Base-by-base conservation (phyloP, 2,329 filamentous ascomycete species). In the Colletotrichum nymphaeae region DNA sequence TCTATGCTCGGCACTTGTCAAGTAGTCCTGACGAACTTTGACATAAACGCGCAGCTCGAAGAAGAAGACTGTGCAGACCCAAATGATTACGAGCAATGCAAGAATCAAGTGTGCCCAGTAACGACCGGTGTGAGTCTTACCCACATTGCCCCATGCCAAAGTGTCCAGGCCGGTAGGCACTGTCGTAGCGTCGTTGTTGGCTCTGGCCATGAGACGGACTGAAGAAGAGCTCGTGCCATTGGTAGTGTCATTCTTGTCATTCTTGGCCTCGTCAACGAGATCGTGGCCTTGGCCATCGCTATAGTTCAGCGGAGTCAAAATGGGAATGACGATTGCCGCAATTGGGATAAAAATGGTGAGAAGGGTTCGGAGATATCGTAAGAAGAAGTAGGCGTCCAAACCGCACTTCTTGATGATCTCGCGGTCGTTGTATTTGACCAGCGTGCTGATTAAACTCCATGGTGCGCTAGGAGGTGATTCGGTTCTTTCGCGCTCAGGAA, bases 401-500 rank as follows among this genome's bases (percentile, higher is more conserved):
- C 97, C 97, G 77, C 96, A 98, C 83, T 98, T 97, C 66, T 96
- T 93, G 78, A 99, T 97, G 77, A 99, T 91, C 77, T 97, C 94
- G 14, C 94, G 88, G 74, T 94, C 89, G 86, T 91, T 82, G 84
- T 94, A 84, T 85, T 92, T 82, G 84, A 94, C 87, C 87, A 97
- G 76, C 86, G 85, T 80, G 82, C 89, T 80, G 77, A 90, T 76
- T 72, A 92, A 82, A 16, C 84, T 85, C 80, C 88, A 85, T 49
- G 88, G 84, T 59, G 82, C 88, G 65, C 81, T 84, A 0, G 93
- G 93, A 2, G 94, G 94, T 1, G 93, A 86, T n/a, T 92, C 88
- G 9, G 94, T 95, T 77, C 95, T 91, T 84, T 97, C 94, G 79
- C 93, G 91, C 83, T 97, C 93, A 7, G 95, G 93, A 0, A 97